phyloP scores from a whole-genome alignment of 768 basidiomycete species.

The Neoboletus subvelutipes region DNA sequence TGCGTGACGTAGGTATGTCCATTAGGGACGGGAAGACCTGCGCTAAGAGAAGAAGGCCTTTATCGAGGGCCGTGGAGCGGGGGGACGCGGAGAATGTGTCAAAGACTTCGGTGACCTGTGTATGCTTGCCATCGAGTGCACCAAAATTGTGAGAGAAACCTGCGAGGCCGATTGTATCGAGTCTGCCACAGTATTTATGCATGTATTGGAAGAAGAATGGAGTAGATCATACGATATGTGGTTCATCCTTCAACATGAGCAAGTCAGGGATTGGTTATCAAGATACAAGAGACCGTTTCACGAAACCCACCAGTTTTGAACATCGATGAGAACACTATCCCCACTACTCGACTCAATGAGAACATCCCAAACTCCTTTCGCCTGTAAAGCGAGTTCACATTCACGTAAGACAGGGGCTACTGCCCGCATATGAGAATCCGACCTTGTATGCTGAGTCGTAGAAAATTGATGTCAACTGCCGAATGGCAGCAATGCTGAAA shows the following conservation, averaged over 20 bases:
- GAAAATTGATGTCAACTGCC: slow-evolving; percentile 37
- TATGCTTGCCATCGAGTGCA: slow-evolving; percentile 46
- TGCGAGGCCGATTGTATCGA: background rate
- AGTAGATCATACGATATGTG: background rate
- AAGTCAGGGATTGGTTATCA: background rate
- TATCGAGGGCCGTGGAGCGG: slow-evolving; percentile 22
- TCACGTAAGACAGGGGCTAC: background rate
- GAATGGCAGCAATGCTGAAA: slow-evolving; percentile 40
- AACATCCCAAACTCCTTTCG: slow-evolving; percentile 27
- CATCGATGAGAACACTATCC: slow-evolving; percentile 31
- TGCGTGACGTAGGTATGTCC: slow-evolving; percentile 37
- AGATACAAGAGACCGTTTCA: too few relatives aligned
- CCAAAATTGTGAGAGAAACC: slow-evolving; percentile 45
- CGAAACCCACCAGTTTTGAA: slow-evolving; percentile 33
- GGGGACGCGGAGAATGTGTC: slow-evolving; percentile 32
- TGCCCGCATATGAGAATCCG: background rate
- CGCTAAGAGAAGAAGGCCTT: slow-evolving; percentile 36
- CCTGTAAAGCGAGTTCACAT: background rate
- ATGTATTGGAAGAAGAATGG: background rate
- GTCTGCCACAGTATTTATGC: background rate
- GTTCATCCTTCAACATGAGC: background rate
- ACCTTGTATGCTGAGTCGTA: slow-evolving; percentile 36
- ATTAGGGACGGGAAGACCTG: slow-evolving; percentile 37
- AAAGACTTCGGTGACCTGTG: slow-evolving; percentile 42
- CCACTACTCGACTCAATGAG: slow-evolving; percentile 17